Evolutionary conservation across 2,329 filamentous ascomycete genomes (phyloP).

Genomic region (Diplodia scrobiculata): DNA sequence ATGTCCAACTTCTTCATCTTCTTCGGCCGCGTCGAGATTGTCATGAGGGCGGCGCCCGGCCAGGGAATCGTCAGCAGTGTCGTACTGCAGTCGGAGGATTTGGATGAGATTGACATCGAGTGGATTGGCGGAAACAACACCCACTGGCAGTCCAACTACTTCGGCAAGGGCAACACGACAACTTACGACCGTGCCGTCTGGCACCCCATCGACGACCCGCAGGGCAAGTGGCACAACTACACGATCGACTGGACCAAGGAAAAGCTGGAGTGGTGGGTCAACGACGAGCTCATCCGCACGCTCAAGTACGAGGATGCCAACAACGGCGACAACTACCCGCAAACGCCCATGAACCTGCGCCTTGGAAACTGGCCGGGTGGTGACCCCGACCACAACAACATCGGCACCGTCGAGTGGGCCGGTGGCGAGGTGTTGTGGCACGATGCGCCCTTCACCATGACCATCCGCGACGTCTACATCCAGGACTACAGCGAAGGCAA

Average conservation of each 20-base stretch:
- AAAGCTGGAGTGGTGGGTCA: slow-evolving; percentile 65
- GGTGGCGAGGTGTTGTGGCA: slow-evolving; percentile 69
- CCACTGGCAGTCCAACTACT: slow-evolving; percentile 56
- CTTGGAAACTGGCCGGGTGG: slow-evolving; percentile 69
- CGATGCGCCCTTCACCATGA: slow-evolving; percentile 71
- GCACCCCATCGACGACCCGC: slow-evolving; percentile 38
- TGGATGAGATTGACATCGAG: slow-evolving; percentile 60
- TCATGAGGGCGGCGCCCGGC: slow-evolving; percentile 53
- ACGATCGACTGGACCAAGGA: slow-evolving; percentile 67
- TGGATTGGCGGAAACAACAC: slow-evolving; percentile 46
- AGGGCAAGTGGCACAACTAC: slow-evolving; percentile 47
- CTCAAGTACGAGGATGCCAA: slow-evolving; percentile 62
- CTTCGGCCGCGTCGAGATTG: slow-evolving; percentile 55
- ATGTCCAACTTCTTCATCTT: slow-evolving; percentile 62
- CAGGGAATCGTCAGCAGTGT: slow-evolving; percentile 55
- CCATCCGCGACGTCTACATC: slow-evolving; percentile 63
- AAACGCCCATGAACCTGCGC: slow-evolving; percentile 72
- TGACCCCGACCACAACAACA: slow-evolving; percentile 48
- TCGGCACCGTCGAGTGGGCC: slow-evolving; percentile 55
- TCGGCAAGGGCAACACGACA: slow-evolving; percentile 58
- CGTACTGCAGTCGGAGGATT: slow-evolving; percentile 55
- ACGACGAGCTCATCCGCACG: slow-evolving; percentile 63
- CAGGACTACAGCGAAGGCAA: slow-evolving; percentile 60
- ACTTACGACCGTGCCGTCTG: slow-evolving; percentile 53
- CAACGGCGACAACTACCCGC: slow-evolving; percentile 64